Percentiles rank a stretch among this genome's conserved stretches.
These are phyloP conservation scores for Hyaloscypha finlandica DNA, from an alignment of 495 filamentous ascomycete species.

Conservation along the genomic window DNA sequence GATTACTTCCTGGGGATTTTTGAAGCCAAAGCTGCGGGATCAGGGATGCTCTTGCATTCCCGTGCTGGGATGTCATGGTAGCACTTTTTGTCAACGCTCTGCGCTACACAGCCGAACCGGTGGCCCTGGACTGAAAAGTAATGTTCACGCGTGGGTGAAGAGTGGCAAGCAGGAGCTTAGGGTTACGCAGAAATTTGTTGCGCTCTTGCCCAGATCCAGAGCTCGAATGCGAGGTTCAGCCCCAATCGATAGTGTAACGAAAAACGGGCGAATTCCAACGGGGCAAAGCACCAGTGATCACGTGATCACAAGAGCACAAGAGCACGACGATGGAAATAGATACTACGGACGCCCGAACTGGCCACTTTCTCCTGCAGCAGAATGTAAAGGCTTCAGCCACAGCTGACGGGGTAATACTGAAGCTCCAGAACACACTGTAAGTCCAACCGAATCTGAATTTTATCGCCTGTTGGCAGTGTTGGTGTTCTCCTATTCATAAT, in stretches of 20 bases:
- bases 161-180: not conserved
- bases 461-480: not conserved
- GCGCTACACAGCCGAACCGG: slow-evolving; percentile 1
- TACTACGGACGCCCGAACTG: not conserved
- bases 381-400: too few relatives aligned
- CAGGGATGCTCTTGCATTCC: not conserved
- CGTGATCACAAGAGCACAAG: not conserved
- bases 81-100: slow-evolving; percentile 6
- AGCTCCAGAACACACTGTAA: not conserved
- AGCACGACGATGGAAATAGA: not conserved
- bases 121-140: not conserved
- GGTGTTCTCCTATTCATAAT: not conserved
- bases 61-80: slow-evolving; percentile 10
- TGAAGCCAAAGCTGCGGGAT: not conserved
- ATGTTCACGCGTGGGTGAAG: not conserved
- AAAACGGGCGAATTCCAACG: not conserved
- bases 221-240: slow-evolving; percentile 16
- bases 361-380: not conserved
- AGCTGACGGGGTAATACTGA: too few relatives aligned
- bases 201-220: not conserved
- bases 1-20: too few relatives aligned
- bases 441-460: not conserved
- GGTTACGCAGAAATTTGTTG: not conserved
- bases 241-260: slow-evolving; percentile 2
- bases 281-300: not conserved